Conservation (phyloP, 2,329 filamentous ascomycete species). For the Tolypocladium nubicola region DNA sequence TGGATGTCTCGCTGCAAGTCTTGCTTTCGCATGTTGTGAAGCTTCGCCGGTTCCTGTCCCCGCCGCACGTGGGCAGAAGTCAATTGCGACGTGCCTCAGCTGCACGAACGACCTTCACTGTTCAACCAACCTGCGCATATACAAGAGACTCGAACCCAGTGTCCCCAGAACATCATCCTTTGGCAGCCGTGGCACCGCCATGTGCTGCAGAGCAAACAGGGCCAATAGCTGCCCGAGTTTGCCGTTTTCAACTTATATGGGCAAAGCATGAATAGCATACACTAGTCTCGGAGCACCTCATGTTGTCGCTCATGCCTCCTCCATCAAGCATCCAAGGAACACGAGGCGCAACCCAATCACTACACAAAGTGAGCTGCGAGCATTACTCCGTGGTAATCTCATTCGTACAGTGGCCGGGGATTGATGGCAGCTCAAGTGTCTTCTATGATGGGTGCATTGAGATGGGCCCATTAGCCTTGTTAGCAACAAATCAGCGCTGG, state of each 20-base stretch:
- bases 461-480: neutral
- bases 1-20: neutral
- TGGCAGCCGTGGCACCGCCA: neutral
- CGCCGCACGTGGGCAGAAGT: neutral
- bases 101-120: neutral
- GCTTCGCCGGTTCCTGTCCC: neutral
- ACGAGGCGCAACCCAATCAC: too few relatives aligned
- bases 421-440: neutral
- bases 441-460: neutral
- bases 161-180: too few relatives aligned
- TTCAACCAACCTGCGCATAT: neutral
- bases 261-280: neutral
- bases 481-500: neutral
- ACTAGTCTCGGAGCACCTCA: too few relatives aligned
- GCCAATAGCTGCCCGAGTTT: neutral
- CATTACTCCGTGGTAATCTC: too few relatives aligned
- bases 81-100: neutral
- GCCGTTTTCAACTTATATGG: neutral
- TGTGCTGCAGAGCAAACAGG: neutral
- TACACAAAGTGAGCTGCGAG: too few relatives aligned
- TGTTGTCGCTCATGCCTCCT: too few relatives aligned
- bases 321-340: too few relatives aligned
- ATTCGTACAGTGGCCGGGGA: neutral
- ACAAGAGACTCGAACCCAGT: neutral
- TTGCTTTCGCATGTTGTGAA: neutral